Base-by-base conservation (phyloP, 2,329 filamentous ascomycete genomes). In the Phialophora verrucosa region DNA sequence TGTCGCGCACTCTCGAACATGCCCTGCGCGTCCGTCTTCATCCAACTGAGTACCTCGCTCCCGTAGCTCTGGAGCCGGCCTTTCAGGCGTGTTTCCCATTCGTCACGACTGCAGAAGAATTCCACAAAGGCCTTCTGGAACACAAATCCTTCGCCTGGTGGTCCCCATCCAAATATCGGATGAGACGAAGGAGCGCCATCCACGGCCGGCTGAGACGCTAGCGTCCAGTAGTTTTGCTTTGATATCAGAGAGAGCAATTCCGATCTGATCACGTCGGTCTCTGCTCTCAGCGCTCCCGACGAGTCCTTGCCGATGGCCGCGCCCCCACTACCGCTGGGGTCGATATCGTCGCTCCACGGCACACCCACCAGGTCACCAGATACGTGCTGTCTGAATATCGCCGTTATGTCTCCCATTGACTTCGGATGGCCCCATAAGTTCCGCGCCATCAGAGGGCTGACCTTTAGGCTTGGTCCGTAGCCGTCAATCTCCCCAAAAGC, bases 101-200 rank as follows among this genome's bases (percentile, higher is more conserved):
- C 91, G 0, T 84, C 78, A 0, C 83, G 80, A 0, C 93, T 89
- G 65, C 96, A 81, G 83, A 99, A 99, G 80, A 98, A 92, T 78
- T 99, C 95, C 59, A 99, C 93, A 78, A 99, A 99, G 0, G 94
- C 91, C 80, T 98, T 99, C 76, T 99, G 95, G 82, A 97, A 99
- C 56, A 98, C 93, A 77, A 96, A 98, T 20, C 95, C 95, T 73
- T 82, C 80, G 35, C 93, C 89, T 58, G 86, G 87, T 0, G 95
- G 95, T 1, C 95, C 95, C 95, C 95, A 99, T 69, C 95, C 95
- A 74, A 96, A 97, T 23, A 91, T 87, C 3, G 85, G 80, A 76
- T 99, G 88, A 56, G 85, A 87, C 31, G 91, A 96, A 42, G 85
- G 86, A 23, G 93, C 80, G 50, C 93, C 93, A 76, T 97, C 96